Conservation (phyloP, 176 grass and related monocot genomes). For the Zoysia pacifica region DNA sequence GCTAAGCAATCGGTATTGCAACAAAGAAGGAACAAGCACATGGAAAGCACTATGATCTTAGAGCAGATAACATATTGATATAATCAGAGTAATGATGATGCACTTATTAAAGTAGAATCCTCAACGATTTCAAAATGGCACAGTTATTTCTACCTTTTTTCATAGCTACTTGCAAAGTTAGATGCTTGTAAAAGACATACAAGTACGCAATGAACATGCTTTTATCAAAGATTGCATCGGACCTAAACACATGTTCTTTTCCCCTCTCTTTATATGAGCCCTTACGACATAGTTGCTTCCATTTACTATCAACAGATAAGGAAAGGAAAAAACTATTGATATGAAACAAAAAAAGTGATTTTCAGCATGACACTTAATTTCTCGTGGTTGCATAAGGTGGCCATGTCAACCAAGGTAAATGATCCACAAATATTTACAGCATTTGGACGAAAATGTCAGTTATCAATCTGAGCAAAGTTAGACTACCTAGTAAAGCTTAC, state of each 20-base stretch:
- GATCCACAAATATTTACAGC: not conserved
- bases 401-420: not conserved
- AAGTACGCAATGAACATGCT: conserved; percentile 39
- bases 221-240: conserved; percentile 32
- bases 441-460: not conserved
- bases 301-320: conserved; percentile 4
- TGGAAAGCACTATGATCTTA: conserved; percentile 38
- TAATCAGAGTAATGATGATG: conserved; percentile 40
- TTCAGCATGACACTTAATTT: not conserved
- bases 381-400: not conserved
- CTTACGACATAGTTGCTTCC: not conserved
- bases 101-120: conserved; percentile 36
- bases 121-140: conserved; percentile 33
- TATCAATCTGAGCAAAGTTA: not conserved
- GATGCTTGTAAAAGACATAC: conserved; percentile 30
- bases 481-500: not conserved
- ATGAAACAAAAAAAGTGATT: conserved; percentile 17
- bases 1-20: conserved; percentile 49
- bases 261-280: not conserved
- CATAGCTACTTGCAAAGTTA: conserved; percentile 43
- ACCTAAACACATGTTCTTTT: conserved; percentile 8
- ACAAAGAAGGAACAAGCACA: not conserved
- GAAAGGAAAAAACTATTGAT: conserved; percentile 6
- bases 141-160: conserved; percentile 34
- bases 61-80: conserved; percentile 24